Base-by-base conservation (phyloP, 768 basidiomycete species). In the Boletellus ananas region DNA sequence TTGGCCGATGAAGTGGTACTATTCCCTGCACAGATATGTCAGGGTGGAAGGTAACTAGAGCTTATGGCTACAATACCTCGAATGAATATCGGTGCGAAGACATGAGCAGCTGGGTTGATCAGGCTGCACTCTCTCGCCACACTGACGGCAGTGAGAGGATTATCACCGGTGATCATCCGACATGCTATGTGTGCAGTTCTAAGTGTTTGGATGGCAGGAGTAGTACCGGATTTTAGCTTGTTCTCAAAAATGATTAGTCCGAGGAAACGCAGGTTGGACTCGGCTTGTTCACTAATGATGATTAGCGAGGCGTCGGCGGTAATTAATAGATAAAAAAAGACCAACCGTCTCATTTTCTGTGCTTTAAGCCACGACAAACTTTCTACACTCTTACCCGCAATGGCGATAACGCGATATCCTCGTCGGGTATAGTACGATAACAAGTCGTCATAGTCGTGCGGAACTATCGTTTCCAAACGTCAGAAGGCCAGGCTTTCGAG, bases 171-270 rank as follows among this genome's bases (percentile, higher is more conserved):
- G 44, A 96, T 94, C 96, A 99, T 98, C 56, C 94, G 78, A 60
- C 92, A 94, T 17, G 92, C 89, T 34, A 99, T 71, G 70, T 97
- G 93, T 1, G 96, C 96, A 2, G 79, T 76, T 45, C 94, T 84
- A 14, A 99, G 77, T 1, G 85, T 84, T 52, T 92, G 87, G 39
- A 99, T 96, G 7, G 89, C 92, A 29, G 92, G 87, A 0, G 90
- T 75, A 0, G 95, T 97, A 8, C 89, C 93, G 4, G 87, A 82
- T 61, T 99, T 99, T 52, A 99, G 74, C 70, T 95, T 90, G 72
- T 99, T 99, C 69, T 99, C 96, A 61, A 99, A 99, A 52, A 99
- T 94, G 61, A 98, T 85, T 33, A 99, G 73, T 3, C 96, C 96
- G 14, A 98, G 79, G 74, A 99, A 99, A 49, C 83, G 83, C 8